Evolutionary conservation across 805 yeast species (phyloP).

Genomic region (Cyberlindnera veronae): DNA sequence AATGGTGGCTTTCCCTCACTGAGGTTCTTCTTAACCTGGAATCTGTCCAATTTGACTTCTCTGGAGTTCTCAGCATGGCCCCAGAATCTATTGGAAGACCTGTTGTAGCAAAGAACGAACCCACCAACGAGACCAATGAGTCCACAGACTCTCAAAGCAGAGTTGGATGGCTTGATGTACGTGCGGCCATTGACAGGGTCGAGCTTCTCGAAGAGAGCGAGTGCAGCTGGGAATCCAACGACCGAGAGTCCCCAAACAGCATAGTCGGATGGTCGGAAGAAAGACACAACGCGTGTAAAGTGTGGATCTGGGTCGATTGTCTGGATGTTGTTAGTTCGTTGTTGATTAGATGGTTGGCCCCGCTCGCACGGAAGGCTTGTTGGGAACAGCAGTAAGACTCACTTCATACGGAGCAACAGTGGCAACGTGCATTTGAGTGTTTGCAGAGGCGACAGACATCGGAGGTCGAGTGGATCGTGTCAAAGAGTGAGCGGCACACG

Average conservation of each 20-base stretch:
- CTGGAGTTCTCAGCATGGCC: constrained; percentile 71
- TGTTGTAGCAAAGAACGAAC: constrained; percentile 63
- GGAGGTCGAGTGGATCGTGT: neutral
- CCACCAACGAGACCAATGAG: constrained; percentile 70
- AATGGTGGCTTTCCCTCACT: constrained; percentile 65
- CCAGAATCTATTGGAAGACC: constrained; percentile 69
- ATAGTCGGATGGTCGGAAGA: constrained; percentile 67
- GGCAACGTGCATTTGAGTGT: constrained; percentile 8
- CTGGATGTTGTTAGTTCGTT: constrained; percentile 23
- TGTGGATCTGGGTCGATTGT: constrained; percentile 78
- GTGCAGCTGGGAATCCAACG: constrained; percentile 45
- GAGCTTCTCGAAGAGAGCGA: constrained; percentile 42
- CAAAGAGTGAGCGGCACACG: neutral
- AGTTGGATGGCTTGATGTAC: constrained; percentile 48
- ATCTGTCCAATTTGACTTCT: constrained; percentile 72
- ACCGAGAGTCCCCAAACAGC: constrained; percentile 46
- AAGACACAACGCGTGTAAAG: constrained; percentile 65
- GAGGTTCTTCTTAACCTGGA: constrained; percentile 63
- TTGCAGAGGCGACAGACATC: neutral
- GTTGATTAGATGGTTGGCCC: neutral
- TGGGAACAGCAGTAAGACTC: neutral
- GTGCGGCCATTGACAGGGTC: constrained; percentile 46
- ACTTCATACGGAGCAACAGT: constrained; percentile 16
- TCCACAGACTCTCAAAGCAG: constrained; percentile 55
- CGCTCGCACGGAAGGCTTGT: neutral